phyloP scores from a whole-genome alignment of 192 early-diverging fungal genomes.

The Coemansia sp. region DNA sequence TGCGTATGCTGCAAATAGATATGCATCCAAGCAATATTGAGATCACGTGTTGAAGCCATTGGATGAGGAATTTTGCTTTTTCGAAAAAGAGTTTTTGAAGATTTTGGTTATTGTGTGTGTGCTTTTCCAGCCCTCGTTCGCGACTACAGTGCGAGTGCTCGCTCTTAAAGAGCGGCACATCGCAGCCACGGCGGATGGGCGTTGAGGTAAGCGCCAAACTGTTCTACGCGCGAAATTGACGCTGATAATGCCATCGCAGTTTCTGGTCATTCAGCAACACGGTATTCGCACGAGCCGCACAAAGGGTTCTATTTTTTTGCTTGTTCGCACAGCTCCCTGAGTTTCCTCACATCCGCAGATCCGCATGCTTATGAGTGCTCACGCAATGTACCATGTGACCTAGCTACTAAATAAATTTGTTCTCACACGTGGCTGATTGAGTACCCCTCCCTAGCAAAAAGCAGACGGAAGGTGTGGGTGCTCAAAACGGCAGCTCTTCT shows the following conservation, averaged over 20 bases:
- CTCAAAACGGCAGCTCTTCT: not conserved
- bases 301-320: not conserved
- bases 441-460: not conserved
- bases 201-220: constrained; percentile 44
- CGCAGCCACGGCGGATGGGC: constrained; percentile 28
- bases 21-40: no score
- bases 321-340: not conserved
- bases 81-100: no score
- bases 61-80: no score
- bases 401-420: not conserved
- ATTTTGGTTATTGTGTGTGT: constrained; percentile 23
- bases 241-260: constrained; percentile 23
- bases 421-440: not conserved
- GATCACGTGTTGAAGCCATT: not conserved
- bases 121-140: constrained; percentile 48
- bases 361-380: not conserved
- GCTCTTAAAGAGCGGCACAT: not conserved
- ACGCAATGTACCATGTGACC: not conserved
- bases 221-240: constrained; percentile 51
- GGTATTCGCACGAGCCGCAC: constrained; percentile 51
- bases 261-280: constrained; percentile 43
- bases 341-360: not conserved
- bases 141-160: constrained; percentile 4
- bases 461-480: not conserved
- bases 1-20: no score